phyloP scores from a whole-genome alignment of 768 basidiomycete species.

The Rhizopogon vesiculosus region DNA sequence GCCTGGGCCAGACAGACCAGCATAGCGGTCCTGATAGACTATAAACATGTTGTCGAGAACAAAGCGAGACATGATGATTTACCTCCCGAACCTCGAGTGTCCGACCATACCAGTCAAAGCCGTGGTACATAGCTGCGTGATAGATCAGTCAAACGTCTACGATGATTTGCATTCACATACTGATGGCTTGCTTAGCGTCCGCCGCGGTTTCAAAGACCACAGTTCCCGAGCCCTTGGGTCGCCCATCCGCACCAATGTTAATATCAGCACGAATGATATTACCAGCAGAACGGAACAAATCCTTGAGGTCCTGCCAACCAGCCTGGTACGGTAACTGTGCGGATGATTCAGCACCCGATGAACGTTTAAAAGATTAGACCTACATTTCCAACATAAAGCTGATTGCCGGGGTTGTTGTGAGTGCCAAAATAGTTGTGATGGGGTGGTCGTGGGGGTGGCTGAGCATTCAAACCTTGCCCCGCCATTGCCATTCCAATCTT shows the following conservation, averaged over 20 bases:
- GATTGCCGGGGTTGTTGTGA: conserved; percentile 68
- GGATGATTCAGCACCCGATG: conserved; percentile 2
- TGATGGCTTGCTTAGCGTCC: conserved; percentile 89
- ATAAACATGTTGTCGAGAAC: background rate
- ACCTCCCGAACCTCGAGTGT: conserved; percentile 95
- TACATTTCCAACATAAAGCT: conserved; percentile 91
- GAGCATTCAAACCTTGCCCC: conserved; percentile 77
- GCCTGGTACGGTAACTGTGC: conserved; percentile 88
- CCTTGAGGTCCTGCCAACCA: conserved; percentile 99
- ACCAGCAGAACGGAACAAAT: conserved; percentile 92
- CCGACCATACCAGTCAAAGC: conserved; percentile 96
- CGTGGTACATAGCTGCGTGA: conserved; percentile 84
- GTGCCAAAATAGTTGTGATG: conserved; percentile 71
- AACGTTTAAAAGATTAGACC: conserved; percentile 15
- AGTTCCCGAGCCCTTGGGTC: conserved; percentile 95
- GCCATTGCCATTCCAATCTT: conserved; percentile 97
- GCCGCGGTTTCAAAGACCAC: conserved; percentile 91
- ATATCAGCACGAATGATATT: conserved; percentile 96
- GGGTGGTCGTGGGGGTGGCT: conserved; percentile 78
- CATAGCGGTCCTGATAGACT: conserved; percentile 75
- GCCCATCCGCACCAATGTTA: conserved; percentile 87
- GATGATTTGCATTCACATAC: conserved; percentile 40
- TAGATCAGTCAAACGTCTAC: background rate
- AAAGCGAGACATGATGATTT: conserved; percentile 12
- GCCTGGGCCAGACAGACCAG: conserved; percentile 70